Evolutionary conservation across 176 grass and related monocot species (phyloP), one percentile per base, ranked within the genome.

Genomic region (Cenchrus purpureus): DNA sequence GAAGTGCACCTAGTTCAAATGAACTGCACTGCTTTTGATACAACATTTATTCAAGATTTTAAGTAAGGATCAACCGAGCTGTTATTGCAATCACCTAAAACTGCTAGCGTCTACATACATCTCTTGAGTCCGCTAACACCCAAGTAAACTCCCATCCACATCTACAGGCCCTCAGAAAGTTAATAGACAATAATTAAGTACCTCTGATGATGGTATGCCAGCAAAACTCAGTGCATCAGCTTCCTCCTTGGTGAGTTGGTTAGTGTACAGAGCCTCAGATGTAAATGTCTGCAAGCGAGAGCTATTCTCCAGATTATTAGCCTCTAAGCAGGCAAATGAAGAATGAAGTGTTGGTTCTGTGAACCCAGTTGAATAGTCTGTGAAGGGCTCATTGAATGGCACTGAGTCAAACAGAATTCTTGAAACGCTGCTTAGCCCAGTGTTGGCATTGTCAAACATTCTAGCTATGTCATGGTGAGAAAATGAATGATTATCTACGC

Each of bases 391-490:
- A 17, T 92, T 88, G 83, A 80, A 94, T 73, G 87, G 72, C 63
- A 86, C 40, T 74, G 89, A 87, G 70, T 94, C 94, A 93, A 87
- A 80, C 48, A 82, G 66, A 50, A 85, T 90, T 84, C 71, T 94
- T 50, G 91, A 90, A 79, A 79, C 28, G 0, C 42, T 62, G 67
- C 75, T 82, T 69, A 88, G 87, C 71, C 75, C 89, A 88, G 76
- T 56, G 66, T 79, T 56, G 50, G 57, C 20, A 74, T 84, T 71
- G 32, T 80, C 80, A 43, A 97, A 85, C 72, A 86, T 88, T 78
- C 57, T 91, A 91, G 82, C 70, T 71, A 91, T 90, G 79, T 93
- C 89, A 89, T 81, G 86, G 83, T 91, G 87, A 86, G 82, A 50
- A 85, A 82, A 69, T 56, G 82, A 86, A 86, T 82, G 89, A 72